phyloP scores from a whole-genome alignment of 148 eudicot species.

The Pharnaceum exiguum region DNA sequence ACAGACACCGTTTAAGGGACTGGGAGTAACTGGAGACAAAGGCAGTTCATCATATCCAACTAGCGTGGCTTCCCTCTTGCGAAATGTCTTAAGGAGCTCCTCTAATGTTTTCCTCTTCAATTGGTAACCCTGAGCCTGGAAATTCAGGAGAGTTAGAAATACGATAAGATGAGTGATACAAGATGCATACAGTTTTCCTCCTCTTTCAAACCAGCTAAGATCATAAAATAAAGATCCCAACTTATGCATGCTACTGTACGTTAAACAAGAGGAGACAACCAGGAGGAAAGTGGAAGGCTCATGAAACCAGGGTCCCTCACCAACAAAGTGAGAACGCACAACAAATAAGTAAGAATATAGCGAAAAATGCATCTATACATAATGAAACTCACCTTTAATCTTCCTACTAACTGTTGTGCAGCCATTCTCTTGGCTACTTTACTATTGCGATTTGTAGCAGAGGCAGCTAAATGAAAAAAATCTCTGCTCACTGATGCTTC shows the following conservation, averaged over 20 bases:
- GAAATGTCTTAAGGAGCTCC: slow-evolving; percentile 50
- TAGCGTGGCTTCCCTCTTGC: slow-evolving; percentile 52
- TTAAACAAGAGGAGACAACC: too few relatives aligned
- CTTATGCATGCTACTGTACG: too few relatives aligned
- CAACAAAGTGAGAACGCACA: neutral
- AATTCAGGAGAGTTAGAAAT: slow-evolving; percentile 8
- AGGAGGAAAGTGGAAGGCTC: too few relatives aligned
- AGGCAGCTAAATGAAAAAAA: slow-evolving; percentile 28
- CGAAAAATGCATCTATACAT: neutral
- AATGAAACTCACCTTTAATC: slow-evolving; percentile 46
- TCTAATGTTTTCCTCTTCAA: slow-evolving; percentile 54
- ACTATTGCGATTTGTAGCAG: slow-evolving; percentile 40
- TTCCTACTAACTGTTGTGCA: slow-evolving; percentile 33
- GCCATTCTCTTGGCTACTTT: slow-evolving; percentile 63
- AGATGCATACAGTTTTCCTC: neutral
- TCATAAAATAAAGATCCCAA: too few relatives aligned
- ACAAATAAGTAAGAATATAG: neutral
- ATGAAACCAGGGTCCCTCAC: too few relatives aligned
- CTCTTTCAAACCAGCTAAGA: neutral
- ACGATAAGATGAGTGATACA: neutral
- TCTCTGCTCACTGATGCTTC: slow-evolving; percentile 44
- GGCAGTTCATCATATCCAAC: slow-evolving; percentile 84
- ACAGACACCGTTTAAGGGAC: slow-evolving; percentile 14
- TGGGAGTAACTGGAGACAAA: slow-evolving; percentile 28
- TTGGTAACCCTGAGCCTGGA: slow-evolving; percentile 74